Conservation (phyloP, 345 rosid species). For the Arabidopsis thaliana region DNA sequence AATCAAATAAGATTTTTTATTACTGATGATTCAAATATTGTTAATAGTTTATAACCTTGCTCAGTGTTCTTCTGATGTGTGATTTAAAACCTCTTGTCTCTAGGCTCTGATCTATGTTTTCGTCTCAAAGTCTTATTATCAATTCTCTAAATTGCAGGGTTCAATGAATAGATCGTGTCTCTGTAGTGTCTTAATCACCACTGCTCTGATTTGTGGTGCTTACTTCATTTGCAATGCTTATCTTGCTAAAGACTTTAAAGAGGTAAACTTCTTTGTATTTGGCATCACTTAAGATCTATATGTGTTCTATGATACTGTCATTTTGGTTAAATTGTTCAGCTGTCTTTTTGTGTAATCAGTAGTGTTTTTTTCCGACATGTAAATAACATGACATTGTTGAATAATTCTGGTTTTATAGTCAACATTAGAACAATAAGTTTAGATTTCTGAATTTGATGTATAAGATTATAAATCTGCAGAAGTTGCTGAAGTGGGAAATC, state of each 20-base stretch:
- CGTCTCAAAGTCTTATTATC: background rate
- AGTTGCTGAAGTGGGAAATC: conserved; percentile 56
- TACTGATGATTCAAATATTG: background rate
- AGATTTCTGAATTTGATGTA: conserved; percentile 2
- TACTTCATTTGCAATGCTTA: conserved; percentile 63
- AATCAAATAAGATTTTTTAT: background rate
- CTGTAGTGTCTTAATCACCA: conserved; percentile 53
- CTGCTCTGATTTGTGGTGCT: conserved; percentile 60
- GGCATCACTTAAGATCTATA: background rate
- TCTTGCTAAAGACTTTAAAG: conserved; percentile 55
- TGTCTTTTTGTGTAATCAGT: background rate
- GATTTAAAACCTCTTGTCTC: conserved; percentile 1
- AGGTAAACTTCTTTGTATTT: conserved; percentile 51
- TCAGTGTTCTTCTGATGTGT: background rate
- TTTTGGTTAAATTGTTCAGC: background rate
- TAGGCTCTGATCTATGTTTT: conserved; percentile 12
- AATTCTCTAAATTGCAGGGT: conserved; percentile 39
- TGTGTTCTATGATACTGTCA: background rate
- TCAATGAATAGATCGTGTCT: conserved; percentile 63
- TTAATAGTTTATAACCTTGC: background rate
- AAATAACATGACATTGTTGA: conserved; percentile 1
- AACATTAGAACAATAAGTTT: background rate
- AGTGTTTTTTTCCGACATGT: background rate
- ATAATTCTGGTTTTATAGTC: background rate
- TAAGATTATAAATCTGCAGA: conserved; percentile 51